Evolutionary conservation across 2,329 filamentous ascomycete genomes (phyloP).

Genomic region (Fusarium keratoplasticum): DNA sequence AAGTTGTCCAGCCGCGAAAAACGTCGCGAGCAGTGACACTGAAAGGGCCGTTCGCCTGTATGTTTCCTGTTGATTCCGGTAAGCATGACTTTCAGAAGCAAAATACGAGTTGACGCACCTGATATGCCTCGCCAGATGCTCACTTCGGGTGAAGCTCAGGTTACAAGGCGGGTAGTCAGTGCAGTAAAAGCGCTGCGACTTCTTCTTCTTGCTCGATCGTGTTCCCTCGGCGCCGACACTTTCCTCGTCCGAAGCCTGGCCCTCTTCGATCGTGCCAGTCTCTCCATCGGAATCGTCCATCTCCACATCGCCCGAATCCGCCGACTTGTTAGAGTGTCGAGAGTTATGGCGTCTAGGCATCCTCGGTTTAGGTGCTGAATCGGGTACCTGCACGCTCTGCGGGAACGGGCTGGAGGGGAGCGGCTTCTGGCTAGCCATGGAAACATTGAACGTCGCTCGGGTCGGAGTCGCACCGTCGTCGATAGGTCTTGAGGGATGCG

Average conservation of each 20-base stretch:
- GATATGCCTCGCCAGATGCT: constrained; percentile 95
- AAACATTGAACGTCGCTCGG: constrained; percentile 62
- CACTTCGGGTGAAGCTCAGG: constrained; percentile 93
- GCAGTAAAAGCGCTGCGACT: constrained; percentile 95
- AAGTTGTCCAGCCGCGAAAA: constrained; percentile 97
- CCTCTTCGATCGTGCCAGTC: constrained; percentile 59
- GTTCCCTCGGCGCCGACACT: constrained; percentile 72
- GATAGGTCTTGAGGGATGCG: constrained; percentile 41
- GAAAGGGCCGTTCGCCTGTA: constrained; percentile 95
- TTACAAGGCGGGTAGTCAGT: constrained; percentile 94
- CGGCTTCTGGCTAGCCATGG: constrained; percentile 62
- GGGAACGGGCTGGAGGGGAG: constrained; percentile 66
- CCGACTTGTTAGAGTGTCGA: constrained; percentile 70
- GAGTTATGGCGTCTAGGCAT: constrained; percentile 61
- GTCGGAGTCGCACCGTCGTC: constrained; percentile 73
- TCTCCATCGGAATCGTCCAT: constrained; percentile 82
- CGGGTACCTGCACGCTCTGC: constrained; percentile 60
- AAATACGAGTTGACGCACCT: constrained; percentile 63
- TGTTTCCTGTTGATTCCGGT: constrained; percentile 76
- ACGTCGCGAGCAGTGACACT: constrained; percentile 92
- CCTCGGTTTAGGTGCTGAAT: constrained; percentile 56
- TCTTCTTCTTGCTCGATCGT: constrained; percentile 92
- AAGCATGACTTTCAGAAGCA: constrained; percentile 6
- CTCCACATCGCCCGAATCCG: constrained; percentile 75
- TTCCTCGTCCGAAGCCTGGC: constrained; percentile 71